Percentiles rank a stretch among this genome's conserved stretches.
These are phyloP conservation scores for Sporothrix pallida DNA, from an alignment of 2,329 filamentous ascomycete species.

Conservation along the genomic window DNA sequence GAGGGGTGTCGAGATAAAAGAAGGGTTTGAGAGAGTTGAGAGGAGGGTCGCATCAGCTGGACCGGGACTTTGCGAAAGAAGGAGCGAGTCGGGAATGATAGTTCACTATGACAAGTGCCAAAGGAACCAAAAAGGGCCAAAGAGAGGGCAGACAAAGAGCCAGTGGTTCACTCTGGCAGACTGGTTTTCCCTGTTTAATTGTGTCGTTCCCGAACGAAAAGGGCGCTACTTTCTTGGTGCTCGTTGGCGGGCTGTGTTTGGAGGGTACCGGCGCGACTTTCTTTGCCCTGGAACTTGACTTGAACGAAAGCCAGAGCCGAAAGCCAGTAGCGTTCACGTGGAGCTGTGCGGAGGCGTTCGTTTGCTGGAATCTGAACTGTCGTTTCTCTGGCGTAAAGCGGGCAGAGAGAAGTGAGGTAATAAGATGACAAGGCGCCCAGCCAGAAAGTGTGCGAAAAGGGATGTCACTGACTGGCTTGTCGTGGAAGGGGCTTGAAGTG, in stretches of 20 bases:
- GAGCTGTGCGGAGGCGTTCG: constrained; percentile 27
- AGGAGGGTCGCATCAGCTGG: not conserved
- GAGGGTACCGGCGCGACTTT: not conserved
- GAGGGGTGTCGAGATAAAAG: not conserved
- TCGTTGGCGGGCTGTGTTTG: not conserved
- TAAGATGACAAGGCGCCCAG: not conserved
- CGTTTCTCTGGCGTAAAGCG: not conserved
- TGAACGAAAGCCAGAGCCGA: not conserved
- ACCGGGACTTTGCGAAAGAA: constrained; percentile 8
- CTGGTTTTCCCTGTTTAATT: constrained; percentile 27
- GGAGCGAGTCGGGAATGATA: constrained; percentile 6
- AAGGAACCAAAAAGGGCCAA: not conserved
- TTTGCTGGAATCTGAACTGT: constrained; percentile 27
- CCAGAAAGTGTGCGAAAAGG: not conserved
- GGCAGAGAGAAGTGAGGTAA: not conserved
- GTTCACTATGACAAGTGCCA: not conserved
- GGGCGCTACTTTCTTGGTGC: constrained; percentile 17
- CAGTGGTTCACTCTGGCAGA: not conserved
- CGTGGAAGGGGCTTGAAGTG: not conserved
- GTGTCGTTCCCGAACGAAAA: constrained; percentile 4
- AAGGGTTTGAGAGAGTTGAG: too few species aligned
- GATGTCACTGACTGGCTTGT: not conserved
- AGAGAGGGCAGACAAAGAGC: not conserved
- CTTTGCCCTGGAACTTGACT: not conserved
- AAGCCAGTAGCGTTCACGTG: constrained; percentile 30